Conservation (phyloP, 352 stramenopile genomes). For the Globisporangium barbulae region DNA sequence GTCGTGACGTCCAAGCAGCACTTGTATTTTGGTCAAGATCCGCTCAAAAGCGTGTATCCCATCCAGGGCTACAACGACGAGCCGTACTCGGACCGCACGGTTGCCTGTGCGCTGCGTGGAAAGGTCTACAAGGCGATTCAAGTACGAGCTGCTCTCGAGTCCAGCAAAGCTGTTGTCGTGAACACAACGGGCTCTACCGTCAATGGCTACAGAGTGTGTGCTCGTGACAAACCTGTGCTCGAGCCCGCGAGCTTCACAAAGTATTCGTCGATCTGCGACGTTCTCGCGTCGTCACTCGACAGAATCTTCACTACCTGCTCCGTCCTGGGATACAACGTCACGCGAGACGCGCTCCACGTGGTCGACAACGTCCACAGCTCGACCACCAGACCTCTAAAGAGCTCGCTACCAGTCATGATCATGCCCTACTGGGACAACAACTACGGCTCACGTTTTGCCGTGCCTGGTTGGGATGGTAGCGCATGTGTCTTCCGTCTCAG, state of each 20-base stretch:
- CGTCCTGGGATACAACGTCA: conserved; percentile 26
- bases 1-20: conserved; percentile 2
- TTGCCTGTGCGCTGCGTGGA: conserved; percentile 31
- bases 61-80: conserved; percentile 40
- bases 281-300: conserved; percentile 17
- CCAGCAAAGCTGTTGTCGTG: conserved; percentile 28
- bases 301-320: conserved; percentile 20
- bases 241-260: not conserved
- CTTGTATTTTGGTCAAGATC: conserved; percentile 14
- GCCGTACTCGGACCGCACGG: conserved; percentile 36
- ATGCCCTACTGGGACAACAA: conserved; percentile 35
- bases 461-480: conserved; percentile 20
- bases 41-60: conserved; percentile 8
- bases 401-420: conserved; percentile 28
- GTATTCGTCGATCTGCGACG: conserved; percentile 12
- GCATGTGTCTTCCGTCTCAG: conserved; percentile 17
- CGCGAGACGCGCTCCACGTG: conserved; percentile 17
- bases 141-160: not conserved
- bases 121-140: conserved; percentile 30
- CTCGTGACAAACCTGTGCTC: not conserved
- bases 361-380: conserved; percentile 15
- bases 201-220: conserved; percentile 10
- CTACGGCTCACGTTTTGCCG: conserved; percentile 12
- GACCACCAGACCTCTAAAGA: not conserved
- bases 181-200: conserved; percentile 7